Evolutionary conservation across 176 grass and related monocot genomes (phyloP).

Genomic region (Musa troglodytarum): DNA sequence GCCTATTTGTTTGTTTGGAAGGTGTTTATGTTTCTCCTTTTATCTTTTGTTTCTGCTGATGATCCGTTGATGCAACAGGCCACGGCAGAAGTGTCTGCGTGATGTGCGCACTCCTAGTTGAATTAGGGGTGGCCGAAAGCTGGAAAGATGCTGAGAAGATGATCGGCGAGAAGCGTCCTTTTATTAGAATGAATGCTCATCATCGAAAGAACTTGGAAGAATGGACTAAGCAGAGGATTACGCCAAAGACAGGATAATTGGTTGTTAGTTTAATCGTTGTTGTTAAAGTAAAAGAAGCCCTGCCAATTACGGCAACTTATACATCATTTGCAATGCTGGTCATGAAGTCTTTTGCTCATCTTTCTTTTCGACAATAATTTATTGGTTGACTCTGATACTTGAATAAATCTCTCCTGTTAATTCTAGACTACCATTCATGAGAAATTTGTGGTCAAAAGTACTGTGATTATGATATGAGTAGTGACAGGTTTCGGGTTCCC

Average conservation of each 20-base stretch:
- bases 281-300: neutral
- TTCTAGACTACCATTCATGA: neutral
- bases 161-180: constrained; percentile 65
- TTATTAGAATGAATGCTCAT: constrained; percentile 75
- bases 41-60: neutral
- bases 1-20: neutral
- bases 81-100: constrained; percentile 91
- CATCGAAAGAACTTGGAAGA: constrained; percentile 80
- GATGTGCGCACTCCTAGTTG: constrained; percentile 87
- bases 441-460: neutral
- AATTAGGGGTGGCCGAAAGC: constrained; percentile 62
- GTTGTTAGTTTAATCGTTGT: neutral
- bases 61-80: constrained; percentile 43
- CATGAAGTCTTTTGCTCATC: neutral
- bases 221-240: constrained; percentile 69
- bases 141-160: constrained; percentile 92
- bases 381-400: neutral
- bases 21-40: neutral
- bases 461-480: too few species aligned
- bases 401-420: neutral
- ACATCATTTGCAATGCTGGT: neutral
- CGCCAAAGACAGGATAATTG: constrained; percentile 30
- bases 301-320: neutral
- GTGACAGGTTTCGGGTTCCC: too few species aligned
- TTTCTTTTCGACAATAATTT: neutral